These are phyloP conservation scores for Cutaneotrichosporon sp. DNA, from an alignment of 1,284 basidiomycete genomes.

Conservation along the genomic window DNA sequence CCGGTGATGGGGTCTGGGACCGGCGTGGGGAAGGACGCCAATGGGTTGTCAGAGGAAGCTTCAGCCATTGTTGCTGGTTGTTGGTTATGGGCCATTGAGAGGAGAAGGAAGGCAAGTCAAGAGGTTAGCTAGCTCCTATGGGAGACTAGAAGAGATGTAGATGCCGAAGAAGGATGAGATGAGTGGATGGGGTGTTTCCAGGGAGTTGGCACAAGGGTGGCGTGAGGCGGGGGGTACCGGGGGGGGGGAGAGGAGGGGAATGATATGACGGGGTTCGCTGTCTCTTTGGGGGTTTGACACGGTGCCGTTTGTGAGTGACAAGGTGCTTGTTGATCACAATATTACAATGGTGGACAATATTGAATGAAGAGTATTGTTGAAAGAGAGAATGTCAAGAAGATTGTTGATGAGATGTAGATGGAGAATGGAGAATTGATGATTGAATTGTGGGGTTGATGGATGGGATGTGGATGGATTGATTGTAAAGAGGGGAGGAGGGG, in stretches of 20 bases:
- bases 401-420: background rate
- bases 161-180: background rate
- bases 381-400: background rate
- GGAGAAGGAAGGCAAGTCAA: background rate
- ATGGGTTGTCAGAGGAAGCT: conserved; percentile 23
- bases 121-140: background rate
- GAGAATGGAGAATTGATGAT: background rate
- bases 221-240: background rate
- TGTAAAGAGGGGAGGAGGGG: background rate
- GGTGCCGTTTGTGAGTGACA: background rate
- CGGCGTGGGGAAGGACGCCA: conserved; percentile 31
- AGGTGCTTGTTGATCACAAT: background rate
- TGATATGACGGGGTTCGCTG: background rate
- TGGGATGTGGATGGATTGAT: conserved; percentile 1
- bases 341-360: too few species aligned
- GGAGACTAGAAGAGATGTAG: background rate
- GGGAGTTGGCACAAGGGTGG: conserved; percentile 3
- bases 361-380: too few species aligned
- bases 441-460: background rate
- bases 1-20: conserved; percentile 53
- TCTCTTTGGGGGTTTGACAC: background rate
- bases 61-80: conserved; percentile 19
- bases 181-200: background rate
- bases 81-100: conserved; percentile 13
- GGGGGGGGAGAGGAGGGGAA: background rate